Evolutionary conservation across 495 filamentous ascomycete species (phyloP).

Genomic region (Letharia lupina): DNA sequence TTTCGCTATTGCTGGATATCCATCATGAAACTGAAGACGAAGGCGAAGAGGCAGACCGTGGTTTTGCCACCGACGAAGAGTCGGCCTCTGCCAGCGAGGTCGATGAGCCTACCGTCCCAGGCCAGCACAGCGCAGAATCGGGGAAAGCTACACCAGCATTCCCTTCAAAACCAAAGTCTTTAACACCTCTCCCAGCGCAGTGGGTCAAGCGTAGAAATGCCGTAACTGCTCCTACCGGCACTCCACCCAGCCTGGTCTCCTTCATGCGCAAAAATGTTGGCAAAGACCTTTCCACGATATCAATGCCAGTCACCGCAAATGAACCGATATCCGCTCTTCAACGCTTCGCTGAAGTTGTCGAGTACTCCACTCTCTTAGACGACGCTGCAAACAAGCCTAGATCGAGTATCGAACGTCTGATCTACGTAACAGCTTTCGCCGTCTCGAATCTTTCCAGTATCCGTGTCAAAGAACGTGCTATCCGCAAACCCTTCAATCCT

Average conservation of each 20-base stretch:
- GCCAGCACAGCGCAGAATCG: constrained; percentile 19
- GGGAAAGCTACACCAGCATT: constrained; percentile 50
- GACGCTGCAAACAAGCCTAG: constrained; percentile 51
- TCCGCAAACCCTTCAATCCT: constrained; percentile 97
- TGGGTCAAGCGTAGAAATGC: constrained; percentile 58
- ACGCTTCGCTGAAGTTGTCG: constrained; percentile 76
- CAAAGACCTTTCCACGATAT: constrained; percentile 90
- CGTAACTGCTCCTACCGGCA: constrained; percentile 60
- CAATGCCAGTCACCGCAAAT: constrained; percentile 95
- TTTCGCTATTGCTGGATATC: constrained; percentile 68
- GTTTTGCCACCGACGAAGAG: constrained; percentile 35
- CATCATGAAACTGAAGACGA: constrained; percentile 52
- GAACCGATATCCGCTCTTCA: constrained; percentile 86
- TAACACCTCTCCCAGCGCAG: constrained; percentile 69
- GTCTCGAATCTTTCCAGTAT: constrained; percentile 70
- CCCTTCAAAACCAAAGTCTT: constrained; percentile 62
- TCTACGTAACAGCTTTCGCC: constrained; percentile 85
- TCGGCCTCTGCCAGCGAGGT: constrained; percentile 55
- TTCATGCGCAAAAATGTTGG: constrained; percentile 97
- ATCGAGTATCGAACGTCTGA: constrained; percentile 57
- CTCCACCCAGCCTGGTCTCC: constrained; percentile 82
- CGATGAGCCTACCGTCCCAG: constrained; percentile 34
- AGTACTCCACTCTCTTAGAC: constrained; percentile 81
- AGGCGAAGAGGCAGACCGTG: constrained; percentile 31
- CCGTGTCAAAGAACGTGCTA: constrained; percentile 78